These are phyloP conservation scores for Leccinum huronense DNA, from an alignment of 1,284 basidiomycete genomes.

Conservation along the genomic window DNA sequence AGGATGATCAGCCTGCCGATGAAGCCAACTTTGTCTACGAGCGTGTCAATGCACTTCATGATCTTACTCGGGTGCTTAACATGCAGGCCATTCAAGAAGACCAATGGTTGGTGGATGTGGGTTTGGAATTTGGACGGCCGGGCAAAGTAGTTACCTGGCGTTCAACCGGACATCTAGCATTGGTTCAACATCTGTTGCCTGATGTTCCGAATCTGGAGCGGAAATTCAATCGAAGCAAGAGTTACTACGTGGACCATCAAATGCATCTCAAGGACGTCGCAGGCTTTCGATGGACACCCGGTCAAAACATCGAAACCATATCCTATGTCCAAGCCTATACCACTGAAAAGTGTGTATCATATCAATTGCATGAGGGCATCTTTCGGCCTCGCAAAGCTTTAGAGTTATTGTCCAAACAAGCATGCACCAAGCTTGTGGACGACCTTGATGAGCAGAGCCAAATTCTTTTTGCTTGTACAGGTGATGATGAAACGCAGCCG, in stretches of 20 bases:
- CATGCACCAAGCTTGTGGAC: neutral
- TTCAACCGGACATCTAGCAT: neutral
- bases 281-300: constrained; percentile 6
- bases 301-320: neutral
- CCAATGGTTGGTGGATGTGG: constrained; percentile 5
- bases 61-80: constrained; percentile 2
- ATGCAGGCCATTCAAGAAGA: neutral
- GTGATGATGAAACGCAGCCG: neutral
- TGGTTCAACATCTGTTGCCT: neutral
- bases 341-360: constrained; percentile 15
- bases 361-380: constrained; percentile 15
- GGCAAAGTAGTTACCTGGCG: constrained; percentile 1
- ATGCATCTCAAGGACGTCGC: constrained; percentile 18
- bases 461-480: constrained; percentile 2
- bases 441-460: constrained; percentile 4
- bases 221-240: neutral
- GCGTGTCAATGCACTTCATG: neutral
- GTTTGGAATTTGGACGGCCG: neutral
- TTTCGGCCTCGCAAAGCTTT: constrained; percentile 1
- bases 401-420: neutral
- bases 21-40: neutral
- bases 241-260: neutral
- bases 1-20: neutral
- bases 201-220: neutral
- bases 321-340: constrained; percentile 20